Base-by-base conservation (phyloP, 257 asterid species). In the Pogostemon cablin region DNA sequence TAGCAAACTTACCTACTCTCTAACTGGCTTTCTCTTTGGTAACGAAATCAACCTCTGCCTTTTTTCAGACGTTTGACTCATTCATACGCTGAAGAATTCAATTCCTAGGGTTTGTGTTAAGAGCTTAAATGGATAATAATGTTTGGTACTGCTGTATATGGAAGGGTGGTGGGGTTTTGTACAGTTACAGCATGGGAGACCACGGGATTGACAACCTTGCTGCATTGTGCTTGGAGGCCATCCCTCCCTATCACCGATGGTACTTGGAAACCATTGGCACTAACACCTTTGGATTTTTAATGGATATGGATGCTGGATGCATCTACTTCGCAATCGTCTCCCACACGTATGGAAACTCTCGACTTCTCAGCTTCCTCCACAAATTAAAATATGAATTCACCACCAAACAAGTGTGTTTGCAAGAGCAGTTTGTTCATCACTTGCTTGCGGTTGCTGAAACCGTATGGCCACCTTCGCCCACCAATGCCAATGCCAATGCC, bases 171-270 rank as follows among this genome's bases (percentile, higher is more conserved):
- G 17, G 73, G 62, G 53, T 79, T 44, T 20, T 87, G 10, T 82
- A 86, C 78, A 77, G 77, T 43, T 86, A 85, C 66, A 81, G 62
- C 37, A 80, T 72, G 61, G 90, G 86, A 20, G 80, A 69, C 70
- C 80, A 77, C 17, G 17, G 17, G 74, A 77, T 78, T 17, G 95
- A 87, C 76, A 73, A 69, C 20, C 66, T 86, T 78, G 95, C 95
- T 37, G 79, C 78, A 41, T 55, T 79, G 69, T 91, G 97, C 80
- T 68, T 91, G 82, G 91, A 88, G 81, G 67, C 17, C 68, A 78
- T 85, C 62, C 97, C 97, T 46, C 85, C 91, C 49, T 82, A 74
- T 68, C 97, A 89, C 76, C 77, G 70, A 53, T 91, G 90, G 93
- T 91, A 91, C 81, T 81, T 83, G 54, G 86, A 91, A 42, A 89